Percentiles rank a stretch among this genome's conserved stretches.
These are phyloP conservation scores for Pichia sp. DNA, from an alignment of 1,139 yeast species.

Conservation along the genomic window DNA sequence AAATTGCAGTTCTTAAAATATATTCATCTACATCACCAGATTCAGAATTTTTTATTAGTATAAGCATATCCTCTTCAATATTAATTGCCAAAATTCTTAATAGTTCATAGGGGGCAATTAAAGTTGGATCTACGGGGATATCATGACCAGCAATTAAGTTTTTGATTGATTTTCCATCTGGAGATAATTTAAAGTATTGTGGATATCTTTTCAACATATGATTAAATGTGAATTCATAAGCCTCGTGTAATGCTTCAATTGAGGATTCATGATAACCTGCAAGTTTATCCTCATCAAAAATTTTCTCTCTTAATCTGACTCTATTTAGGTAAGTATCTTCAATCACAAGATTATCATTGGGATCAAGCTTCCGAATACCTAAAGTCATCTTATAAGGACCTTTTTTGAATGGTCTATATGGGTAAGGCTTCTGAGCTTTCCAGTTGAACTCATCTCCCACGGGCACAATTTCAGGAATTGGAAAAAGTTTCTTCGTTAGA, in stretches of 20 bases:
- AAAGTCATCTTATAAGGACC: slow-evolving; percentile 60
- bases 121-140: slow-evolving; percentile 31
- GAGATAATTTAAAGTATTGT: slow-evolving; percentile 27
- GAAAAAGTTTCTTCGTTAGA: background rate
- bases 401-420: slow-evolving; percentile 56
- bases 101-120: slow-evolving; percentile 30
- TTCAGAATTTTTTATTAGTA: slow-evolving; percentile 47
- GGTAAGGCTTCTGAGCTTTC: slow-evolving; percentile 41
- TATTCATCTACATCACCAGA: slow-evolving; percentile 46
- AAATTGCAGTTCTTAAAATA: slow-evolving; percentile 54
- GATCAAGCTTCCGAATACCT: slow-evolving; percentile 53
- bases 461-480: slow-evolving; percentile 23
- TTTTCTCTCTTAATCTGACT: slow-evolving; percentile 38
- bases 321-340: slow-evolving; percentile 53
- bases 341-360: slow-evolving; percentile 60
- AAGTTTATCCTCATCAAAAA: slow-evolving; percentile 39
- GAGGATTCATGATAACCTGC: slow-evolving; percentile 40
- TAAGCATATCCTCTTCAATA: slow-evolving; percentile 64
- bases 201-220: slow-evolving; percentile 56
- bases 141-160: slow-evolving; percentile 39
- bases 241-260: slow-evolving; percentile 47
- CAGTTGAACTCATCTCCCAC: slow-evolving; percentile 40
- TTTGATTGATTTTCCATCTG: slow-evolving; percentile 25
- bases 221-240: slow-evolving; percentile 43
- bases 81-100: slow-evolving; percentile 40